Evolutionary conservation across 2,329 filamentous ascomycete species (phyloP).

Genomic region (Fusarium sp.): DNA sequence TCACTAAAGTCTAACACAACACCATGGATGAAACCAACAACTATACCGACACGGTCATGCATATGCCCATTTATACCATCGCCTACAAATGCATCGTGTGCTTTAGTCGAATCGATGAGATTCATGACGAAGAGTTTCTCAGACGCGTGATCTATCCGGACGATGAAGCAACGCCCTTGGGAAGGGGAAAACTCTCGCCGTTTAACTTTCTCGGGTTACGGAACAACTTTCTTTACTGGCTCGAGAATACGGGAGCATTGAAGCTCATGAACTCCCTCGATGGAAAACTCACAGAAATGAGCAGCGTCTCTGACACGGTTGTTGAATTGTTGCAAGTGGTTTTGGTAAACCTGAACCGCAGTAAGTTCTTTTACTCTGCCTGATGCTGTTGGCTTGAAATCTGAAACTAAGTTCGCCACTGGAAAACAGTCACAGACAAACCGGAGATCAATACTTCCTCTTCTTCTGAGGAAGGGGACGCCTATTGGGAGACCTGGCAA

Average conservation of each 20-base stretch:
- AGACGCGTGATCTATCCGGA: background rate
- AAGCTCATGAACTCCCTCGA: no score
- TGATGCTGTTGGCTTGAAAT: no score
- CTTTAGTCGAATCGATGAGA: background rate
- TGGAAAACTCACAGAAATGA: no score
- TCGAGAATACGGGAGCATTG: no score
- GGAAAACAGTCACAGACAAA: background rate
- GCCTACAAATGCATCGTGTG: no score
- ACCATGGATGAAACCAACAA: background rate
- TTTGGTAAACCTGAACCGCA: no score
- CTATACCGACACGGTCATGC: background rate
- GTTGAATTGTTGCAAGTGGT: no score
- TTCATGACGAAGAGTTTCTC: background rate
- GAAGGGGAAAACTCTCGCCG: no score
- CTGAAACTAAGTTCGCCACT: no score
- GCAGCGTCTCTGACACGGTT: no score
- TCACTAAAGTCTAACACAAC: background rate
- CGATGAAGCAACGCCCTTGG: no score
- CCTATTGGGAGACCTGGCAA: background rate
- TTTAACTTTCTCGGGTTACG: background rate
- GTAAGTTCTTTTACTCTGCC: no score
- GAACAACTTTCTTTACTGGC: background rate
- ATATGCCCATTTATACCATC: background rate
- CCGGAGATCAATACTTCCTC: background rate
- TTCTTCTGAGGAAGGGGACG: background rate